Conservation (phyloP, 306 rosid genomes). For the Erythrophleum fordii region DNA sequence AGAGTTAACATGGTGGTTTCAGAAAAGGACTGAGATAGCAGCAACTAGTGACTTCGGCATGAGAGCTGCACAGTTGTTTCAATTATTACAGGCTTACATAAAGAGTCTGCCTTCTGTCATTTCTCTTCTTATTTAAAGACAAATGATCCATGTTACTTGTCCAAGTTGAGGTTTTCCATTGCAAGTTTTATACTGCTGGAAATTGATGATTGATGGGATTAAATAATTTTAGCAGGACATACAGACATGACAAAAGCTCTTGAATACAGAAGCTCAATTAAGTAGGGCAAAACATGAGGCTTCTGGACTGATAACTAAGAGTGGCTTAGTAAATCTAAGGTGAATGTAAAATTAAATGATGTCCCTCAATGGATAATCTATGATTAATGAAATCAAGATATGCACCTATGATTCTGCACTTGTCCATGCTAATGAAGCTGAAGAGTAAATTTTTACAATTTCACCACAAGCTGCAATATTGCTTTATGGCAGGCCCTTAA, state of each 20-base stretch:
- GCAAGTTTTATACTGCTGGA: not conserved
- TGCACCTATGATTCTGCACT: not conserved
- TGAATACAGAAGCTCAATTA: not conserved
- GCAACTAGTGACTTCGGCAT: not conserved
- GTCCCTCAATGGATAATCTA: not conserved
- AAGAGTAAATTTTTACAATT: not conserved
- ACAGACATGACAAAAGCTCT: not conserved
- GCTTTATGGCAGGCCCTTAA: not conserved
- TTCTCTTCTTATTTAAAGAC: not conserved
- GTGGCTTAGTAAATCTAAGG: not conserved
- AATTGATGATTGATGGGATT: not conserved
- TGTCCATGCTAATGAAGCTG: not conserved
- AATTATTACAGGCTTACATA: not conserved
- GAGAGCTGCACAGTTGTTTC: not conserved
- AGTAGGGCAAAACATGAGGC: not conserved
- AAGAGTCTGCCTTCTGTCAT: not conserved
- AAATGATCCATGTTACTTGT: not conserved
- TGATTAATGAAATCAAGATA: not conserved
- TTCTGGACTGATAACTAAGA: not conserved
- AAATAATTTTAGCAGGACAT: too few relatives aligned
- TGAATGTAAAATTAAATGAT: not conserved
- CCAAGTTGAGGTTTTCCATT: not conserved
- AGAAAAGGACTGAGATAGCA: not conserved
- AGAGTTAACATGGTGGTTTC: not conserved
- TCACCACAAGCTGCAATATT: not conserved